Percentiles rank a stretch among this genome's conserved stretches.
Conservation (phyloP, 305 asterid genomes). For the Solanum hybrid region DNA sequence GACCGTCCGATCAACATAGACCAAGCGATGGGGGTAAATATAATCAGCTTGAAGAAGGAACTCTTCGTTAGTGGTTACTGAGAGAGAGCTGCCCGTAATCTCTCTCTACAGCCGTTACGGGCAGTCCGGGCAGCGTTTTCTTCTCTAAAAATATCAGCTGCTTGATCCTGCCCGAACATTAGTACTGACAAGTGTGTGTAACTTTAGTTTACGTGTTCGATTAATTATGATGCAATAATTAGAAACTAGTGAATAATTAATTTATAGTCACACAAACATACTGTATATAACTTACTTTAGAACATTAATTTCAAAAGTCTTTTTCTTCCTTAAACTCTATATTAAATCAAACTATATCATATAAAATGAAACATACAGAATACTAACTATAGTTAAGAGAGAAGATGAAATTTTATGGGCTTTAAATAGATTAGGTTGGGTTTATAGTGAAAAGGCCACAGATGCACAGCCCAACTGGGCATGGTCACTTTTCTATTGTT, state of each 20-base stretch:
- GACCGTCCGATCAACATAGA: neutral
- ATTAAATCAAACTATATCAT: too few species aligned
- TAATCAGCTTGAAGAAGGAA: neutral
- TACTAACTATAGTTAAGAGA: neutral
- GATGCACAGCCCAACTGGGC: neutral
- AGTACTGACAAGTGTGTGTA: neutral
- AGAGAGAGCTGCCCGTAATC: constrained; percentile 4
- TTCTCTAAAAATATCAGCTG: neutral
- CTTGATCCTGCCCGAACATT: neutral
- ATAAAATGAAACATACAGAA: too few species aligned
- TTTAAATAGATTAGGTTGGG: neutral
- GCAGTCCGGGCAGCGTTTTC: neutral
- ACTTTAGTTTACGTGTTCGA: neutral
- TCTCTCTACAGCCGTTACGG: neutral
- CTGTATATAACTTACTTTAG: too few species aligned
- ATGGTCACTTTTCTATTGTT: neutral
- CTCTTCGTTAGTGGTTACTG: neutral
- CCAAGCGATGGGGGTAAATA: neutral
- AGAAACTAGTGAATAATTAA: neutral
- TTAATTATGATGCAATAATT: neutral
- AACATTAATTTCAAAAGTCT: fast-evolving
- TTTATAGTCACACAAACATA: too few species aligned
- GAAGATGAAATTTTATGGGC: neutral
- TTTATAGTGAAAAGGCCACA: neutral
- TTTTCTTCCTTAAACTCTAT: too few species aligned